Conservation (phyloP, 768 basidiomycete genomes). For the Lactarius trivialis region DNA sequence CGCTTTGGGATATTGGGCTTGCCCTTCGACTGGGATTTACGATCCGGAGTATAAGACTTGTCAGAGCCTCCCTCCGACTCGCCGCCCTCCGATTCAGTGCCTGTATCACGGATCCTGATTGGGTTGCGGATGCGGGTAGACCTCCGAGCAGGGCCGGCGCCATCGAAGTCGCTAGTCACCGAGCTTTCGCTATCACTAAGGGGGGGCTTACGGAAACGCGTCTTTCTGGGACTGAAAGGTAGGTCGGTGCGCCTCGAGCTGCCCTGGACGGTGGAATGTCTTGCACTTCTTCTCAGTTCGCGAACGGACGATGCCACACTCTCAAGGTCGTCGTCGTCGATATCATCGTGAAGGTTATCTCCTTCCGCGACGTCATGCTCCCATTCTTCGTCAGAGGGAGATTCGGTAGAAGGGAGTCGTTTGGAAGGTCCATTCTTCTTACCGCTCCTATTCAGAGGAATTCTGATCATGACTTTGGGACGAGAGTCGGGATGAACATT, state of each 20-base stretch:
- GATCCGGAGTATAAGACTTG: slow-evolving; percentile 30
- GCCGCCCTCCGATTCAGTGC: slow-evolving; percentile 27
- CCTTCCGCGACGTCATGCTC: slow-evolving; percentile 25
- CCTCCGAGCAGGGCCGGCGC: slow-evolving; percentile 32
- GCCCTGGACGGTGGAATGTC: slow-evolving; percentile 12
- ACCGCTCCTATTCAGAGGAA: slow-evolving; percentile 22
- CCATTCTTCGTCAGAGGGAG: slow-evolving; percentile 33
- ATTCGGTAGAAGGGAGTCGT: neutral
- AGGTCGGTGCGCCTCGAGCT: slow-evolving; percentile 32
- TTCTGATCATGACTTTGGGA: slow-evolving; percentile 34
- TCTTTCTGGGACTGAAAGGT: slow-evolving; percentile 66
- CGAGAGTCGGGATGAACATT: slow-evolving; percentile 59
- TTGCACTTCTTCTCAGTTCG: slow-evolving; percentile 19
- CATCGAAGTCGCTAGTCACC: slow-evolving; percentile 23
- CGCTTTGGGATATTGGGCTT: slow-evolving; percentile 29
- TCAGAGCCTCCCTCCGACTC: slow-evolving; percentile 8
- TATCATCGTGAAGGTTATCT: slow-evolving; percentile 11
- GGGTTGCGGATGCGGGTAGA: slow-evolving; percentile 44
- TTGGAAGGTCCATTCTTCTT: slow-evolving; percentile 17
- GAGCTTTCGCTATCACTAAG: slow-evolving; percentile 37
- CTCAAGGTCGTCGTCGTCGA: slow-evolving; percentile 21
- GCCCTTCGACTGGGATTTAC: slow-evolving; percentile 30
- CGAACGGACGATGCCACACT: slow-evolving; percentile 2
- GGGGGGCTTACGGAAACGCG: slow-evolving; percentile 36
- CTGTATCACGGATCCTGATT: slow-evolving; percentile 31